A percentile compares a stretch with the other conserved stretches of the same genome.
phyloP scores from a whole-genome alignment of 2,329 filamentous ascomycete species.

The Talaromyces piceae region DNA sequence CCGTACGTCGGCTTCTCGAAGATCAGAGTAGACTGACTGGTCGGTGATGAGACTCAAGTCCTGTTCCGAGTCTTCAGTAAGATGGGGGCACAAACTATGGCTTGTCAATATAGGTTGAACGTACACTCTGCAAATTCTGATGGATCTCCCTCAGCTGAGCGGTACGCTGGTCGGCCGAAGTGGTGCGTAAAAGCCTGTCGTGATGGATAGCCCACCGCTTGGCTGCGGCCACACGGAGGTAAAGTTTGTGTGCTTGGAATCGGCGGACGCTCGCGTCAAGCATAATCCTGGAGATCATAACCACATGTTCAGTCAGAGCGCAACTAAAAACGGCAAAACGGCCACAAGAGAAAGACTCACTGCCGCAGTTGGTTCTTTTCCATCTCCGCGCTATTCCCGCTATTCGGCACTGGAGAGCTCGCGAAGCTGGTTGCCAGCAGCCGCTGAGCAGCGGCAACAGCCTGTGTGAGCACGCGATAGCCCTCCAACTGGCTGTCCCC shows the following conservation, averaged over 20 bases:
- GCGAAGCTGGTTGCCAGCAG: constrained; percentile 46
- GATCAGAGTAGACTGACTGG: constrained; percentile 47
- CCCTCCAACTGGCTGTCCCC: constrained; percentile 54
- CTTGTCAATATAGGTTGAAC: constrained; percentile 20
- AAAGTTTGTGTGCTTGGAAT: constrained; percentile 55
- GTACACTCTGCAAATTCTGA: constrained; percentile 42
- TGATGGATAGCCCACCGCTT: constrained; percentile 51
- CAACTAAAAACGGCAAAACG: not conserved
- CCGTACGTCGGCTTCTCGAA: constrained; percentile 47
- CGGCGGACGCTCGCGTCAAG: constrained; percentile 53
- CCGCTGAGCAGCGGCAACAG: constrained; percentile 47
- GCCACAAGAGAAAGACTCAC: constrained; percentile 3
- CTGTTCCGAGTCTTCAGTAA: constrained; percentile 27
- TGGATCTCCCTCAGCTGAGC: constrained; percentile 43
- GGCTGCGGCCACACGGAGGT: constrained; percentile 51
- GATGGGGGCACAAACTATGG: not conserved
- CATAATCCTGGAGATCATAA: constrained; percentile 50
- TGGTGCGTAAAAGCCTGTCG: constrained; percentile 42
- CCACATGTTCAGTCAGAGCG: constrained; percentile 8
- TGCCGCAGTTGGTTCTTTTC: constrained; percentile 50
- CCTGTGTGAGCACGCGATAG: constrained; percentile 51
- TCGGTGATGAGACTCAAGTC: constrained; percentile 53
- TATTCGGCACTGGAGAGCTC: constrained; percentile 22
- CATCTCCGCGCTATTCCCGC: constrained; percentile 40
- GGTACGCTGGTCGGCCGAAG: constrained; percentile 41